Evolutionary conservation across 192 early-diverging fungal genomes (phyloP).

Genomic region (Dimargaris verticillata): DNA sequence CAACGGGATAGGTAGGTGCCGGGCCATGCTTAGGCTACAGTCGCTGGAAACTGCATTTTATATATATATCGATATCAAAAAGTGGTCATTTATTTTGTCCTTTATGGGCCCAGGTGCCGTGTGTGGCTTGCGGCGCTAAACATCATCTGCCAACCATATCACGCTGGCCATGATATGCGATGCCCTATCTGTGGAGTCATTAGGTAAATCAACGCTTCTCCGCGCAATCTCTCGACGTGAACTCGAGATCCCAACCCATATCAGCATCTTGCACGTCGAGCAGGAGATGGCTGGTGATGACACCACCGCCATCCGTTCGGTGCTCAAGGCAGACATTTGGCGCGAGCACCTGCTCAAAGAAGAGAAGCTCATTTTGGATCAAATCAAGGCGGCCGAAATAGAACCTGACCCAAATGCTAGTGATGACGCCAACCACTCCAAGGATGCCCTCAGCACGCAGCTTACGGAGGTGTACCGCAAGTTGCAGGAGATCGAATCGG

Average conservation of each 20-base stretch:
- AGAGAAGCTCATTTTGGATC: conserved; percentile 45
- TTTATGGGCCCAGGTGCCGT: too few species aligned
- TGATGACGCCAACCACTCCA: conserved; percentile 1
- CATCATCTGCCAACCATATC: too few species aligned
- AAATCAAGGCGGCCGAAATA: conserved; percentile 34
- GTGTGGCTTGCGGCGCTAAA: too few species aligned
- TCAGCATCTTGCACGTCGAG: conserved; percentile 92
- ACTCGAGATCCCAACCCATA: conserved; percentile 72
- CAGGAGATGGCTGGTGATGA: conserved; percentile 94
- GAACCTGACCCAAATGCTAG: conserved; percentile 17
- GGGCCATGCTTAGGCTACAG: neutral
- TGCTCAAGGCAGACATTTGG: conserved; percentile 85
- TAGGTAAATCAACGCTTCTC: conserved; percentile 54
- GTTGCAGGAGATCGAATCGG: conserved; percentile 87
- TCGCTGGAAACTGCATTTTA: too few species aligned
- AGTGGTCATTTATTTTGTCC: too few species aligned
- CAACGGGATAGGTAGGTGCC: conserved; percentile 58
- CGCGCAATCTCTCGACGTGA: conserved; percentile 70
- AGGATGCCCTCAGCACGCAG: conserved; percentile 30
- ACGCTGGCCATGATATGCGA: too few species aligned
- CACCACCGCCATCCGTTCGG: conserved; percentile 67
- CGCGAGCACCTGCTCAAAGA: conserved; percentile 77
- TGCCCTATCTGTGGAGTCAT: neutral
- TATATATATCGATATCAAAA: too few species aligned
- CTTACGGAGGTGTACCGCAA: conserved; percentile 73